Evolutionary conservation across 306 rosid species (phyloP), one percentile per base, ranked within the genome.

Genomic region (Dicorynia guianensis): DNA sequence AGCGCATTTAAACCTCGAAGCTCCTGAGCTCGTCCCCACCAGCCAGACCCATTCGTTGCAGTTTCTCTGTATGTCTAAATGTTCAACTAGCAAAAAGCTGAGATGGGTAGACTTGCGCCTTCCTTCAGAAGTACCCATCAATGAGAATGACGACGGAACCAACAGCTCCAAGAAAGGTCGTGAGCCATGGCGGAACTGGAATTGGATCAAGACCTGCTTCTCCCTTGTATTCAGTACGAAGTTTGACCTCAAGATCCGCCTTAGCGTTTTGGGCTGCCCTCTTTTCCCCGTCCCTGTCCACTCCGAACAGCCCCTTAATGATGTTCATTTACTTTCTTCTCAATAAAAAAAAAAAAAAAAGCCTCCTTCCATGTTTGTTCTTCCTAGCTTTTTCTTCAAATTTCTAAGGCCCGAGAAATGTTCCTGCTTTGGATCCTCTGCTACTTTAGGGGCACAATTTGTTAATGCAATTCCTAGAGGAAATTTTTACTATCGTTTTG

Each of bases 191-290:
- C 79, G 89, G 71, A 91, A 83, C 52, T 94, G 94, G 91, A 89
- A 79, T 71, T 94, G 96, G 97, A 91, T 94, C 93, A 91, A 84
- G 80, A 81, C 87, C 63, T 96, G 90, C 42, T 55, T 93, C 58
- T 76, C 91, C 42, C 87, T 86, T 67, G 83, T 78, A 58, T 86
- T 79, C 85, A 82, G 76, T 79, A 92, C 89, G 66, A 89, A 88
- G 77, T 83, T 97, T 5, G 86, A 95, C 83, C 85, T 95, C 67
- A 90, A 84, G 39, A 83, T 90, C 57, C 97, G 92, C 14, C 95
- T 95, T 35, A 87, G 97, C 76, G 97, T 95, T 76, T 88, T 92
- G 13, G 98, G 88, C 59, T 92, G 97, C 52, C 98, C 97, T 72
- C 96, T 95, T 47, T 92, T 90, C 52, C 98, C 97, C 30, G 79